Conservation (phyloP, 2,329 filamentous ascomycete species). For the Neopestalotiopsis sp. region DNA sequence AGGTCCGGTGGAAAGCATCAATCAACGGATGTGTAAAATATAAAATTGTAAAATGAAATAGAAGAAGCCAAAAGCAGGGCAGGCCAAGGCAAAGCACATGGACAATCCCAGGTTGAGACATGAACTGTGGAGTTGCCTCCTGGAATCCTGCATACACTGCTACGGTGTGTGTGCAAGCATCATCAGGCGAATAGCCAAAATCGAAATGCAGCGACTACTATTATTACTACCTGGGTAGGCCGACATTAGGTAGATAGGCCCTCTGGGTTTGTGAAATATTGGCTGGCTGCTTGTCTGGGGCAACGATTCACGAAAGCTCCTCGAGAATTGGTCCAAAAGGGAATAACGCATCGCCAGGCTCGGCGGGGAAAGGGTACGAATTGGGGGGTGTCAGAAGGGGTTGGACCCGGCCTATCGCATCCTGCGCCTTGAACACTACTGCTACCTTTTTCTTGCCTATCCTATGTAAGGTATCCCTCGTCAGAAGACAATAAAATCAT, state of each 20-base stretch:
- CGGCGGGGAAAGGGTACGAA: slow-evolving; percentile 6
- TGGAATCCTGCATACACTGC: slow-evolving; percentile 17
- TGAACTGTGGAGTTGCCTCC: slow-evolving; percentile 16
- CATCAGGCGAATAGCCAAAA: background rate
- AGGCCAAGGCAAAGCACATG: slow-evolving; percentile 3
- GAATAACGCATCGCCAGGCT: background rate
- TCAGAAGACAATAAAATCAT: background rate
- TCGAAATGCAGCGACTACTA: background rate
- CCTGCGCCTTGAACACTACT: background rate
- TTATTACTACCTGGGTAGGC: background rate
- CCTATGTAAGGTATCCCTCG: background rate
- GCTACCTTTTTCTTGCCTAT: too few relatives aligned
- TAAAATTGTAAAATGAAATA: too few relatives aligned
- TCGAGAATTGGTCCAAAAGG: background rate
- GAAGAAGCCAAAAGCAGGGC: background rate
- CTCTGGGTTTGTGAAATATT: background rate
- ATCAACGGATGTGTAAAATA: background rate
- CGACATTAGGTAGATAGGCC: background rate
- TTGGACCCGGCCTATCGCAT: slow-evolving; percentile 8
- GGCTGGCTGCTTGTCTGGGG: background rate
- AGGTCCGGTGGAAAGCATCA: background rate
- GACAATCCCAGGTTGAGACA: slow-evolving; percentile 18
- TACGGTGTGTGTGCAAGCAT: slow-evolving; percentile 5
- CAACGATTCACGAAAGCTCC: background rate
- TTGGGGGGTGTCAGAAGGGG: background rate